phyloP scores from a whole-genome alignment of 73 alveolate species.

The Stentor coeruleus region DNA sequence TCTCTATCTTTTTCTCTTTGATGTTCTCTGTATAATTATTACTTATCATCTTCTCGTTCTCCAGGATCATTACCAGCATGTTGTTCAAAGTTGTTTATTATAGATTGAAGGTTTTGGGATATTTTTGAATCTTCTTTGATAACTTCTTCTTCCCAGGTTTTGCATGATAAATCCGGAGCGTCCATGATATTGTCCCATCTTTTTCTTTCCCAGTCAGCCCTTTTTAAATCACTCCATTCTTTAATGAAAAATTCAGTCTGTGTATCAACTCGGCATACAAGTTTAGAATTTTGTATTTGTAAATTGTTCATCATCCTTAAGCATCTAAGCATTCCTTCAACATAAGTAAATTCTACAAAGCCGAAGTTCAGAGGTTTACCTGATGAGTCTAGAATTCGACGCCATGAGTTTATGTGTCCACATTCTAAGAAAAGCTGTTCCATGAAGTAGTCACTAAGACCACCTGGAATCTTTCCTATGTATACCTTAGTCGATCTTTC shows the following conservation, averaged over 20 bases:
- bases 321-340: constrained; percentile 33
- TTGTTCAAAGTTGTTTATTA: constrained; percentile 1
- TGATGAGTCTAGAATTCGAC: constrained; percentile 17
- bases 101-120: background rate
- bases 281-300: background rate
- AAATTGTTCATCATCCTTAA: constrained; percentile 24
- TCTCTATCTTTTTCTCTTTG: constrained; percentile 29
- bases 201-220: constrained; percentile 33
- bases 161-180: background rate
- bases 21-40: background rate
- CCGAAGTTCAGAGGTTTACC: constrained; percentile 22
- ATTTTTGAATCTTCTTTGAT: constrained; percentile 22
- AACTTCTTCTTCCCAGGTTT: constrained; percentile 29
- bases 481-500: constrained; percentile 33
- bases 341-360: constrained; percentile 18
- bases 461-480: constrained; percentile 27
- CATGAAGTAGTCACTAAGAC: constrained; percentile 28
- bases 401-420: constrained; percentile 19
- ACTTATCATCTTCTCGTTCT: constrained; percentile 24
- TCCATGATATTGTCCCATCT: constrained; percentile 26
- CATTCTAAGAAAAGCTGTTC: constrained; percentile 30
- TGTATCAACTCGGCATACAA: constrained; percentile 20
- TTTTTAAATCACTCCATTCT: constrained; percentile 28
- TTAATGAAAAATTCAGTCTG: constrained; percentile 26
- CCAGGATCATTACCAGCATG: constrained; percentile 20